Conservation (phyloP, 1,139 yeast species). For the Pneumocystis murina region DNA sequence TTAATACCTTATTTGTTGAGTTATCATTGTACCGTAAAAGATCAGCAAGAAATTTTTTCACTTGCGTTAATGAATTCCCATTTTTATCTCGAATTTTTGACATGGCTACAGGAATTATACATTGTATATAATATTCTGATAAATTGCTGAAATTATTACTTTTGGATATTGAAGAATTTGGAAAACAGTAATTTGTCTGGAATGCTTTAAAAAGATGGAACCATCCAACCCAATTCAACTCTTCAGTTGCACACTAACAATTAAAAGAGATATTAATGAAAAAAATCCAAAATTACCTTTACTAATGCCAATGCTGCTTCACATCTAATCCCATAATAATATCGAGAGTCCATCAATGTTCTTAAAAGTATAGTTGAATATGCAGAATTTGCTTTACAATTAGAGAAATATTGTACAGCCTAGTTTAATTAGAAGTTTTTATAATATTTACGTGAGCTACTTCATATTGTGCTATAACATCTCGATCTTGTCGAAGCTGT, state of each 20-base stretch:
- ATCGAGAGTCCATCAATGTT: slow-evolving; percentile 69
- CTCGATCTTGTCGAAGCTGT: slow-evolving; percentile 85
- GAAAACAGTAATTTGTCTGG: slow-evolving; percentile 58
- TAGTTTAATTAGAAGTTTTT: background rate
- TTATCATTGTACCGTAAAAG: slow-evolving; percentile 76
- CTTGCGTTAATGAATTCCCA: slow-evolving; percentile 53
- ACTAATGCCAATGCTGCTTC: slow-evolving; percentile 79
- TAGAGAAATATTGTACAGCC: slow-evolving; percentile 60
- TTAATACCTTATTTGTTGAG: slow-evolving; percentile 40
- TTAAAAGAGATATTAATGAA: background rate
- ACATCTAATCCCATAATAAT: slow-evolving; percentile 75
- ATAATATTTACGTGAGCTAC: background rate
- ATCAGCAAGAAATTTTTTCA: slow-evolving; percentile 51
- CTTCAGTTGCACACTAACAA: slow-evolving; percentile 38
- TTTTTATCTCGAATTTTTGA: slow-evolving; percentile 44
- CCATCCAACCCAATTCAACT: slow-evolving; percentile 54
- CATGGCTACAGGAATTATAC: slow-evolving; percentile 49
- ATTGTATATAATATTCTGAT: slow-evolving; percentile 52
- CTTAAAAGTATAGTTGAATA: slow-evolving; percentile 69
- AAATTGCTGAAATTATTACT: slow-evolving; percentile 69
- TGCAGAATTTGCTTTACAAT: slow-evolving; percentile 41
- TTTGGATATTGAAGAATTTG: slow-evolving; percentile 47
- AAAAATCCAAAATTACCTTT: slow-evolving; percentile 15
- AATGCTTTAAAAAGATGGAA: slow-evolving; percentile 58
- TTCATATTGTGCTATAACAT: slow-evolving; percentile 87